phyloP scores from a whole-genome alignment of 2,329 filamentous ascomycete genomes.

The Phoma sp. region DNA sequence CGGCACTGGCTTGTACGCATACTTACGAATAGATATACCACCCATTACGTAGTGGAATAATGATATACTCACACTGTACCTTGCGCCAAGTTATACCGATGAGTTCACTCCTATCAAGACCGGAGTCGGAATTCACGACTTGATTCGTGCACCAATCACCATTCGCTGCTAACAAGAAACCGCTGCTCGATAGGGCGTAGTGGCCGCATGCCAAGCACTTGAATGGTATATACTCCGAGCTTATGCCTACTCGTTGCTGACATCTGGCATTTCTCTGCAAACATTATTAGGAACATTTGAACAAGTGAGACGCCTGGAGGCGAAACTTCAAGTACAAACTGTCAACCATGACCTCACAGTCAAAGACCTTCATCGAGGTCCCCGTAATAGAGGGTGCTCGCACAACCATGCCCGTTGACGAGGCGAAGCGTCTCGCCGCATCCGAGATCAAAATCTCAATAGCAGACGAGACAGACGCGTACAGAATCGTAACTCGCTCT shows the following conservation, averaged over 20 bases:
- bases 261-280: background rate
- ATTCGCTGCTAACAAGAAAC: background rate
- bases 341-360: conserved; percentile 18
- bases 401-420: conserved; percentile 30
- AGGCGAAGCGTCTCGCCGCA: conserved; percentile 24
- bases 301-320: background rate
- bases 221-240: background rate
- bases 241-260: conserved; percentile 1
- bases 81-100: background rate
- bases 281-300: background rate
- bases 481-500: conserved; percentile 22
- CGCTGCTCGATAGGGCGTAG: conserved; percentile 9
- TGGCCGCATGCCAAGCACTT: background rate
- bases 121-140: background rate
- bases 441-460: conserved; percentile 25
- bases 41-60: too few relatives aligned
- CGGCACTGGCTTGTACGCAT: too few relatives aligned
- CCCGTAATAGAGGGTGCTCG: conserved; percentile 4
- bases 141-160: background rate
- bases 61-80: background rate
- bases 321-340: too few relatives aligned
- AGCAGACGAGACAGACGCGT: conserved; percentile 26
- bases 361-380: conserved; percentile 26
- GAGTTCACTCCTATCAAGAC: background rate
- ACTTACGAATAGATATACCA: too few relatives aligned